Percentiles rank a stretch among this genome's conserved stretches.
These are phyloP conservation scores for Mitragyna speciosa DNA, from an alignment of 257 asterid genomes.

Conservation along the genomic window DNA sequence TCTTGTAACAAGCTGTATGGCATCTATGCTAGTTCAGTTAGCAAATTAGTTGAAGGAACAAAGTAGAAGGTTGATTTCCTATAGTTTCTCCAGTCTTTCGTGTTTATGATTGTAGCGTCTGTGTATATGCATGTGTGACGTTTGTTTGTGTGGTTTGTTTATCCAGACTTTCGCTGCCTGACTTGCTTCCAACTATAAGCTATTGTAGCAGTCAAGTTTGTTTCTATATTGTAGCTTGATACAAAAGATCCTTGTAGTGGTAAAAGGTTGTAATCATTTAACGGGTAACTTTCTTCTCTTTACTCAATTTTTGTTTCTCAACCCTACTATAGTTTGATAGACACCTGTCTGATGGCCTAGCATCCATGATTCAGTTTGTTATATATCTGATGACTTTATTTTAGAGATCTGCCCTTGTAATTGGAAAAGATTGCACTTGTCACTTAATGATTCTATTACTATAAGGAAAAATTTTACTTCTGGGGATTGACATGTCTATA, in stretches of 20 bases:
- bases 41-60: too few relatives aligned
- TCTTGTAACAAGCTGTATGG: constrained; percentile 15
- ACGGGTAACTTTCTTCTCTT: background rate
- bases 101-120: constrained; percentile 9
- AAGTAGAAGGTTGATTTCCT: background rate
- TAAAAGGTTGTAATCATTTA: background rate
- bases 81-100: background rate
- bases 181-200: background rate
- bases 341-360: background rate
- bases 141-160: background rate
- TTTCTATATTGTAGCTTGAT: background rate
- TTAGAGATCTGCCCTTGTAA: background rate
- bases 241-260: background rate
- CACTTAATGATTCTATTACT: background rate
- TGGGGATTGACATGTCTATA: background rate
- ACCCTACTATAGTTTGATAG: background rate
- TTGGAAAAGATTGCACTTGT: background rate
- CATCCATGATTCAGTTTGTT: background rate
- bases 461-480: background rate
- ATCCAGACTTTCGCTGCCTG: background rate
- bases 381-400: background rate
- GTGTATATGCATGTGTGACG: background rate
- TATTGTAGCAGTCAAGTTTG: background rate
- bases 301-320: background rate
- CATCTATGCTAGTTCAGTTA: constrained; percentile 2